Conservation (phyloP, 2,329 filamentous ascomycete species). For the Bisporella sp. region DNA sequence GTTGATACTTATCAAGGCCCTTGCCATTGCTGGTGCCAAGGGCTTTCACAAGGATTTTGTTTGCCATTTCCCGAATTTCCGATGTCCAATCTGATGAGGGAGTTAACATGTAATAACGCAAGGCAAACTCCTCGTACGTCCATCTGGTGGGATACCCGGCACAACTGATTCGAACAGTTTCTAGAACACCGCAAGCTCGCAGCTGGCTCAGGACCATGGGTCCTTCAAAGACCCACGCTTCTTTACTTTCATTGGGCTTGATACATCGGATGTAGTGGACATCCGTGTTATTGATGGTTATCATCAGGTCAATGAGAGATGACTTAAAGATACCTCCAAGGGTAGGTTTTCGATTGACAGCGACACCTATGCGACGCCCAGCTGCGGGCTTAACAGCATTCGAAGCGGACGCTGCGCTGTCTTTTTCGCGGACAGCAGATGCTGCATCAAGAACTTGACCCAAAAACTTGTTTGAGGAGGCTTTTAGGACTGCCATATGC, state of each 20-base stretch:
- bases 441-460: conserved; percentile 79
- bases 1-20: conserved; percentile 88
- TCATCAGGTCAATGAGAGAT: conserved; percentile 95
- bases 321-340: conserved; percentile 98
- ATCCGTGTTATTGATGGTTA: conserved; percentile 94
- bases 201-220: conserved; percentile 98
- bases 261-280: conserved; percentile 99
- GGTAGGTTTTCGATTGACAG: conserved; percentile 92
- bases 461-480: conserved; percentile 80
- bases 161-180: conserved; percentile 95
- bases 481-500: conserved; percentile 86
- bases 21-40: conserved; percentile 70
- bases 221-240: conserved; percentile 95
- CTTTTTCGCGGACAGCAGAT: conserved; percentile 83
- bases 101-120: conserved; percentile 97
- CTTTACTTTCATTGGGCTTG: conserved; percentile 96
- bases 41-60: conserved; percentile 83
- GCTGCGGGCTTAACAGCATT: conserved; percentile 73
- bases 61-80: conserved; percentile 90
- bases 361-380: conserved; percentile 82
- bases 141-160: conserved; percentile 95
- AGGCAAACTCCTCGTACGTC: conserved; percentile 97
- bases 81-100: conserved; percentile 85
- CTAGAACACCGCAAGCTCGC: conserved; percentile 95
- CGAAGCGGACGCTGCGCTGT: conserved; percentile 56